phyloP scores from a whole-genome alignment of 257 asterid genomes.

The Ajuga chamaepitys region DNA sequence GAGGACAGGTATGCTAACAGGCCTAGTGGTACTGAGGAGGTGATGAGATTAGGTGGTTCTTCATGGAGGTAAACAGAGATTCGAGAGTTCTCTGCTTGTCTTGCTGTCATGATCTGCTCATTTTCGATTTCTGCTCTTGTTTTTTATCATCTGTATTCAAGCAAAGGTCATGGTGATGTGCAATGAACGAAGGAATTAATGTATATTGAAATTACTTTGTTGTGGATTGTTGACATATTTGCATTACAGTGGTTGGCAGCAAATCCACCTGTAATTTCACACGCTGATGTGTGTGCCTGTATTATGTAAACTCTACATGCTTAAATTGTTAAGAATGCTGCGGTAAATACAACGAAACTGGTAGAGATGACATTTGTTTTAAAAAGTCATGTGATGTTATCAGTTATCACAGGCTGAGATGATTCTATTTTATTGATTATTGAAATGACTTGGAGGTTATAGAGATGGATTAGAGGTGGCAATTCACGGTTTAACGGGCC shows the following conservation, averaged over 20 bases:
- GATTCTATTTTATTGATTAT: no score
- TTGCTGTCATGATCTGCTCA: neutral
- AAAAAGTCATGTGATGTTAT: no score
- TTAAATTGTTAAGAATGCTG: no score
- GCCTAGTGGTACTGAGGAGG: slow-evolving; percentile 72
- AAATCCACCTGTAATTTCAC: no score
- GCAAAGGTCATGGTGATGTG: neutral
- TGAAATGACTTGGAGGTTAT: no score
- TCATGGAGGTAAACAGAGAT: slow-evolving; percentile 56
- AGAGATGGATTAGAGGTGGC: no score
- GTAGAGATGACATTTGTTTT: no score
- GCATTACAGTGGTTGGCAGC: slow-evolving; percentile 10
- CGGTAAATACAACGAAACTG: no score
- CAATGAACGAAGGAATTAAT: neutral
- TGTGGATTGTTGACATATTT: neutral
- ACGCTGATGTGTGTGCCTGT: neutral
- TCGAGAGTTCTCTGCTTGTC: neutral
- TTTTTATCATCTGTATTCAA: neutral
- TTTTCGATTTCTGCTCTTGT: neutral
- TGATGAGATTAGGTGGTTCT: slow-evolving; percentile 86
- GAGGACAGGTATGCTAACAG: slow-evolving; percentile 35
- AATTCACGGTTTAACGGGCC: no score
- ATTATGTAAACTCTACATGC: neutral
- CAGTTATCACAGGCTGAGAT: no score
- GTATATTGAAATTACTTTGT: slow-evolving; percentile 7